Evolutionary conservation across 2,329 filamentous ascomycete genomes (phyloP).

Genomic region (Leptoxyphium fumago): DNA sequence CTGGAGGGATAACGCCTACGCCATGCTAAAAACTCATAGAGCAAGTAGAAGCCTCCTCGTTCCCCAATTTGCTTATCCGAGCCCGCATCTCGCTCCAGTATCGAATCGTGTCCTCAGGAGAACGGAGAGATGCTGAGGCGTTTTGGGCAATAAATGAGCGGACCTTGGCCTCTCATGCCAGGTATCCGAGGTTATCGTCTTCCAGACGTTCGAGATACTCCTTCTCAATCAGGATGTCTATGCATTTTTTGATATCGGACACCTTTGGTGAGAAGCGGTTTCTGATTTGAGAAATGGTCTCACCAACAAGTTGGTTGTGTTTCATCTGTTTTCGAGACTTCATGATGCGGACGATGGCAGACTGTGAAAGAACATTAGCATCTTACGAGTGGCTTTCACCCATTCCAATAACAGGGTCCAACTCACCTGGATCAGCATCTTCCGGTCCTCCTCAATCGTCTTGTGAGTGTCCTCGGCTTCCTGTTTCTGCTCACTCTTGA

Average conservation of each 20-base stretch:
- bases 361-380: slow-evolving; percentile 42
- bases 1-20: slow-evolving; percentile 12
- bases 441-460: slow-evolving; percentile 96
- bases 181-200: slow-evolving; percentile 84
- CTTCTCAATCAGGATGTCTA: slow-evolving; percentile 96
- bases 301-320: slow-evolving; percentile 82
- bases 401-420: background rate
- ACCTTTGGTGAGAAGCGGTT: slow-evolving; percentile 86
- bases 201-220: slow-evolving; percentile 95
- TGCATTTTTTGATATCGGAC: slow-evolving; percentile 97
- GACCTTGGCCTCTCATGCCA: slow-evolving; percentile 47
- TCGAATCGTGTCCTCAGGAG: background rate
- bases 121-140: background rate
- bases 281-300: slow-evolving; percentile 91
- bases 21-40: slow-evolving; percentile 13
- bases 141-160: background rate
- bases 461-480: slow-evolving; percentile 97
- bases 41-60: background rate
- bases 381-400: background rate
- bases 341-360: slow-evolving; percentile 98
- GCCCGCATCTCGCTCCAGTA: background rate
- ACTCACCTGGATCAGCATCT: slow-evolving; percentile 87
- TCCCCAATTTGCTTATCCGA: background rate
- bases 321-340: slow-evolving; percentile 99
- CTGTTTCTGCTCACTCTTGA: slow-evolving; percentile 91